phyloP scores from a whole-genome alignment of 352 stramenopile species.

The Globisporangium recalcitrans region DNA sequence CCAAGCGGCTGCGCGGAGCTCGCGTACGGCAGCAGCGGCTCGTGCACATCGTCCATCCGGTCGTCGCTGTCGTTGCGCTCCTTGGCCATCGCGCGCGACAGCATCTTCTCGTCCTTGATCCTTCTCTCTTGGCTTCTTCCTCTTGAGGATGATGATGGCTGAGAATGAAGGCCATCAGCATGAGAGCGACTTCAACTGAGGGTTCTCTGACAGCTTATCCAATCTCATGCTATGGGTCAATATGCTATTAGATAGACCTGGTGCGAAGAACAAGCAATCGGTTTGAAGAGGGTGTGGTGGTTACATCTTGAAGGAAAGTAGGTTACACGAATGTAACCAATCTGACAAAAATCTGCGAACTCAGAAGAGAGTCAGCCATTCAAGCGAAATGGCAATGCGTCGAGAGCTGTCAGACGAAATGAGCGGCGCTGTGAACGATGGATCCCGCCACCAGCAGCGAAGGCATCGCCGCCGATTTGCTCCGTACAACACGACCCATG shows the following conservation, averaged over 20 bases:
- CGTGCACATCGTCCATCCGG: conserved; percentile 4
- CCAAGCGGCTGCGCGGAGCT: background rate
- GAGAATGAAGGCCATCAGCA: conserved; percentile 6
- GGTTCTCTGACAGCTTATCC: background rate
- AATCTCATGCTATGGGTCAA: background rate
- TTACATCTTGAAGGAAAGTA: background rate
- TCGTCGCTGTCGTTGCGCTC: conserved; percentile 11
- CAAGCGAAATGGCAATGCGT: background rate
- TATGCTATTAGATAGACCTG: background rate
- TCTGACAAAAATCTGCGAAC: background rate
- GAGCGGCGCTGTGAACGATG: background rate
- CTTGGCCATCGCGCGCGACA: conserved; percentile 16
- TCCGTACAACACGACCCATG: background rate
- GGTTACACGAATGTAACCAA: background rate
- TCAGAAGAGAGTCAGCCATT: conserved; percentile 8
- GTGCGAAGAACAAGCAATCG: background rate
- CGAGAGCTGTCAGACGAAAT: background rate
- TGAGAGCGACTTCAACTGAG: conserved; percentile 10
- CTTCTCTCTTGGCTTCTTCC: background rate
- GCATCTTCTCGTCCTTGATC: conserved; percentile 7
- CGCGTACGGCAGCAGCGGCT: conserved; percentile 18
- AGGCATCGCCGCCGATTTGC: background rate
- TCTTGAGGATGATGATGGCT: background rate
- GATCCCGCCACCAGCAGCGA: background rate
- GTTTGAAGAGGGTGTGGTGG: background rate